Evolutionary conservation across 1,284 basidiomycete genomes (phyloP), one percentile per base, ranked within the genome.

Genomic region (Veloboletus limbatus): DNA sequence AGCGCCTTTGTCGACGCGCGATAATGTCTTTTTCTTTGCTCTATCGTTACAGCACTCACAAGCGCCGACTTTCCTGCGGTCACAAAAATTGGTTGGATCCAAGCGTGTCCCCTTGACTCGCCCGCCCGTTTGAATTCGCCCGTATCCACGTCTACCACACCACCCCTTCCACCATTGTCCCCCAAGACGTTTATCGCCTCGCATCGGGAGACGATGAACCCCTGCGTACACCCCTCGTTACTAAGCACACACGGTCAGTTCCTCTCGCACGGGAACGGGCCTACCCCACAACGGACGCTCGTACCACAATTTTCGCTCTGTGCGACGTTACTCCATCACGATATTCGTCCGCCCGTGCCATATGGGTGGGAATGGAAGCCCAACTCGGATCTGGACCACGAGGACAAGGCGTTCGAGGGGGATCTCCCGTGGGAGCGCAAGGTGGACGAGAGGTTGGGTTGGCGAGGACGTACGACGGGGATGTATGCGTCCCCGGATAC

Each of bases 391-490:
- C 55, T 65, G 11, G 49, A 58, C 5, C 3, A 27, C 4, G 34
- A 14, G 3, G 48, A 58, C 1, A 48, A 68, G 35, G 67, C 71
- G 14, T 54, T 41, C 13, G 61, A 69, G 0, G 68, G 67, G 0
- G 79, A 85, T 57, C 71, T 76, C 0, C 63, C 60, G 0, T 87
- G 81, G 77, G 75, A 77, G 24, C 67, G 74, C 17, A 85, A 79
- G 64, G 53, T 65, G 6, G 75, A 84, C 47, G 74, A 80, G 31
- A 59, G 77, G 24, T 56, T 87, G 24, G 62, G 76, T 18, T 87
- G 85, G 85, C 71, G 85, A 16, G 85, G 85, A 3, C 77, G 73
- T 39, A 82, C 77, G 40, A 86, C 85, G 0, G 85, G 84, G 1
- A 83, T 85, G 35, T 71, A 67, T 54, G 76, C 79, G 46, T 63